phyloP scores from a whole-genome alignment of 768 basidiomycete species.

The Melanogaster broomeanus region DNA sequence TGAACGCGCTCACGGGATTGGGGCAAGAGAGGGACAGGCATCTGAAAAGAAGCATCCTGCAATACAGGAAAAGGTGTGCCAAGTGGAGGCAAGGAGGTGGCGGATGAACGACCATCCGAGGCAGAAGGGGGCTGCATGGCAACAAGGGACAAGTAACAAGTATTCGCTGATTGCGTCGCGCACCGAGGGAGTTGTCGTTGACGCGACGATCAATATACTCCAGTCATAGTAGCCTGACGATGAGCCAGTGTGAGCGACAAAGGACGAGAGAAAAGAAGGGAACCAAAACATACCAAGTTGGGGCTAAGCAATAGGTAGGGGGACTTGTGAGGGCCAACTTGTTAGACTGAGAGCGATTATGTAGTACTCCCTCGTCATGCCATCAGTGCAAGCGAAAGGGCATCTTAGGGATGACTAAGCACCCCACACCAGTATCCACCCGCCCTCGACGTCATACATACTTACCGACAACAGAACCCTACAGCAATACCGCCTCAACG shows the following conservation, averaged over 20 bases:
- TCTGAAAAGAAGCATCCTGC: constrained; percentile 26
- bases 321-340: not conserved
- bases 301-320: not conserved
- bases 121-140: constrained; percentile 19
- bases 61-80: constrained; percentile 24
- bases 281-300: not conserved
- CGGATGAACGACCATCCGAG: not conserved
- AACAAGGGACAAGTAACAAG: not conserved
- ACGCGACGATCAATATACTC: constrained; percentile 8
- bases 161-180: not conserved
- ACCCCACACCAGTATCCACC: constrained; percentile 9
- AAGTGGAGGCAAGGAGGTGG: constrained; percentile 16
- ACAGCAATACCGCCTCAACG: constrained; percentile 1
- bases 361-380: not conserved
- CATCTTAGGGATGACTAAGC: constrained; percentile 10
- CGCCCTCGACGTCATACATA: constrained; percentile 8
- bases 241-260: not conserved
- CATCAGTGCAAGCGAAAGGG: not conserved
- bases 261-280: not conserved
- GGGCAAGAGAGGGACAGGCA: constrained; percentile 38
- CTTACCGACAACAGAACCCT: not conserved
- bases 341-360: not conserved
- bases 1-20: constrained; percentile 26
- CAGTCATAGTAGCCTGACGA: constrained; percentile 1
- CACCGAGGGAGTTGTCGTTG: not conserved